A percentile compares a stretch with the other conserved stretches of the same genome.
These are phyloP conservation scores for Ceratobasidium sp. DNA, from an alignment of 1,284 basidiomycete genomes.

Conservation along the genomic window DNA sequence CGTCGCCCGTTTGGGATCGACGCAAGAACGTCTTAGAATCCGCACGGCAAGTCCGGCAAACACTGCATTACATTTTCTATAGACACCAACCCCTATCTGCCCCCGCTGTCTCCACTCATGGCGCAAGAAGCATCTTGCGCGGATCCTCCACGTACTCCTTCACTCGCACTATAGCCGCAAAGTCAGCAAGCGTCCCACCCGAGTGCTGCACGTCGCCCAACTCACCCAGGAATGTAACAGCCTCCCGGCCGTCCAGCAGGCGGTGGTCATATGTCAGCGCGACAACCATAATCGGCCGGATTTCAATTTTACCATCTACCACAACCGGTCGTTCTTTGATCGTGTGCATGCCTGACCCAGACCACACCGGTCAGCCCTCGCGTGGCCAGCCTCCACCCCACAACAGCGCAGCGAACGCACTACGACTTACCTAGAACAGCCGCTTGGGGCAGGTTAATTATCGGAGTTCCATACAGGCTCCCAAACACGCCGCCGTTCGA, in stretches of 20 bases:
- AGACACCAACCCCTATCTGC: slow-evolving; percentile 19
- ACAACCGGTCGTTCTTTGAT: slow-evolving; percentile 96
- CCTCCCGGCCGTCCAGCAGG: slow-evolving; percentile 94
- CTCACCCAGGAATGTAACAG: slow-evolving; percentile 96
- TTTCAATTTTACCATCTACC: slow-evolving; percentile 92
- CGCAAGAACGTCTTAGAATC: neutral
- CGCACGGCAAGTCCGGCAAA: slow-evolving; percentile 28
- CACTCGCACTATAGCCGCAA: slow-evolving; percentile 67
- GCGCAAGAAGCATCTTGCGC: slow-evolving; percentile 66
- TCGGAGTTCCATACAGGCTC: slow-evolving; percentile 95
- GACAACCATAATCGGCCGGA: slow-evolving; percentile 96
- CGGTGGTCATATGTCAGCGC: slow-evolving; percentile 97
- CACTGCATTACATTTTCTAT: slow-evolving; percentile 39
- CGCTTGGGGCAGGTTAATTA: slow-evolving; percentile 96
- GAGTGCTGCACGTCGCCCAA: slow-evolving; percentile 45
- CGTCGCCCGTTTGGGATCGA: too few relatives aligned
- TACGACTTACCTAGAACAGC: slow-evolving; percentile 84
- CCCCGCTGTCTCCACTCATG: slow-evolving; percentile 30
- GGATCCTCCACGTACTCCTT: slow-evolving; percentile 78
- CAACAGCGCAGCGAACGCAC: slow-evolving; percentile 2
- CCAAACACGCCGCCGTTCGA: slow-evolving; percentile 99
- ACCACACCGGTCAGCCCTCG: slow-evolving; percentile 26
- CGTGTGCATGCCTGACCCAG: slow-evolving; percentile 83
- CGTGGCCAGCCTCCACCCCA: slow-evolving; percentile 25
- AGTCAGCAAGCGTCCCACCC: slow-evolving; percentile 19